A percentile compares a stretch with the other conserved stretches of the same genome.
phyloP scores from a whole-genome alignment of 441 rosid species.

The Rhodomyrtus psidioides region DNA sequence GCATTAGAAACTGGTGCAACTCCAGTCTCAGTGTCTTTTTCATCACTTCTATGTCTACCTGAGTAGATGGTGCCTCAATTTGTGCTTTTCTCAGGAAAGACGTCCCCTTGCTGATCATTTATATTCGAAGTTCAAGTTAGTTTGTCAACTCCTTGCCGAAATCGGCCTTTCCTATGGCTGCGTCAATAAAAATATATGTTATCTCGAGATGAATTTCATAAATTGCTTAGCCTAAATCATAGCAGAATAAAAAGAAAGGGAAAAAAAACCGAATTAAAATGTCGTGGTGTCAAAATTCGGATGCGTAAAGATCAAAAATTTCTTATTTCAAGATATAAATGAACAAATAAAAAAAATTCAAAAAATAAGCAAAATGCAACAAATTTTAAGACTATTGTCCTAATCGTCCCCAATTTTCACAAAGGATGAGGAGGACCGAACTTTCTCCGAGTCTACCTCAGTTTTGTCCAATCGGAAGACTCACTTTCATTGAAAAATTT shows the following conservation, averaged over 20 bases:
- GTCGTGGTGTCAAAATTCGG: background rate
- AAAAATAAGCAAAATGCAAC: background rate
- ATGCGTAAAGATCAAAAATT: background rate
- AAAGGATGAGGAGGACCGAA: no score
- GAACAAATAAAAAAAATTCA: background rate
- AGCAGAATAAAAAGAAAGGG: background rate
- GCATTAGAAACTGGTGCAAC: no score
- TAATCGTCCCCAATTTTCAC: background rate
- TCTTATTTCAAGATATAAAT: background rate
- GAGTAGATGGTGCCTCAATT: no score
- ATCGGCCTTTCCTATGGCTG: no score
- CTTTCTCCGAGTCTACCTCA: no score
- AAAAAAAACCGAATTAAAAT: no score
- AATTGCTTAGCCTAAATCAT: rapidly evolving
- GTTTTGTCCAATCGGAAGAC: background rate
- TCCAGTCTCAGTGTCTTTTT: no score
- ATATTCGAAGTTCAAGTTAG: no score
- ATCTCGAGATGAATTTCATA: background rate
- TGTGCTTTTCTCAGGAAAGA: no score
- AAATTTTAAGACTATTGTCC: background rate
- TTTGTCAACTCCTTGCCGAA: no score
- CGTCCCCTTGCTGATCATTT: no score
- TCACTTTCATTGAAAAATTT: background rate
- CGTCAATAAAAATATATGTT: background rate
- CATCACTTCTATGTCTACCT: no score